Evolutionary conservation across 306 rosid genomes (phyloP), one percentile per base, ranked within the genome.

Genomic region (Cicer judaicum): DNA sequence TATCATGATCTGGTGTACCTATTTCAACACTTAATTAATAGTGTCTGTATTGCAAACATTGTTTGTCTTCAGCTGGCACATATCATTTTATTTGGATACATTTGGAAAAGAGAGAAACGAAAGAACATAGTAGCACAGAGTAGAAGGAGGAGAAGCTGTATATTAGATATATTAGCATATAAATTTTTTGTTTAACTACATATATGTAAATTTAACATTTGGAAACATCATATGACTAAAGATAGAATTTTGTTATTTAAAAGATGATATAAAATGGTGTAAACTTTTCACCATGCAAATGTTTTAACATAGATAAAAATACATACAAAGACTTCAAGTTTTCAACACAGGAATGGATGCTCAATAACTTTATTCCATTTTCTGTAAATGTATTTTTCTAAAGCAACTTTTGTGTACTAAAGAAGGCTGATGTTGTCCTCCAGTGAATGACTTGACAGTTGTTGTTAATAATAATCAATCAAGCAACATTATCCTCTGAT

Each of bases 301-400:
- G 8, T 39, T 39, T 15, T 7, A 39, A 74, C 41, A 47, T 36
- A 59, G 13, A n/a, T 19, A 19, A 52, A n/a, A 13, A 43, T 13
- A 57, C 46, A 21, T 7, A 18, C 19, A 18, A 18, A 15, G 60
- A 34, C 8, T 53, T 42, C 68, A 29, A 29, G 36, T 29, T 29
- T 29, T 29, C 36, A 29, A 29, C 36, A 7, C 8, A 46, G 29
- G 62, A 47, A 68, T 57, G 36, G 48, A 61, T 78, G 64, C 76
- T 15, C 44, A 60, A 48, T 40, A 41, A 39, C 82, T 70, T 78
- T 78, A 71, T 78, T 78, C 67, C 72, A 34, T 13, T n/a, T 60
- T 14, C 57, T 62, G 41, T n/a, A 49, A 40, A 49, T 50, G 8
- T 1, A 42, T 72, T 62, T 78, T 71, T 8, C 60, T 50, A 71